A percentile compares a stretch with the other conserved stretches of the same genome.
Evolutionary conservation across 1,284 basidiomycete species (phyloP).

Genomic region (Earliella scabrosa): DNA sequence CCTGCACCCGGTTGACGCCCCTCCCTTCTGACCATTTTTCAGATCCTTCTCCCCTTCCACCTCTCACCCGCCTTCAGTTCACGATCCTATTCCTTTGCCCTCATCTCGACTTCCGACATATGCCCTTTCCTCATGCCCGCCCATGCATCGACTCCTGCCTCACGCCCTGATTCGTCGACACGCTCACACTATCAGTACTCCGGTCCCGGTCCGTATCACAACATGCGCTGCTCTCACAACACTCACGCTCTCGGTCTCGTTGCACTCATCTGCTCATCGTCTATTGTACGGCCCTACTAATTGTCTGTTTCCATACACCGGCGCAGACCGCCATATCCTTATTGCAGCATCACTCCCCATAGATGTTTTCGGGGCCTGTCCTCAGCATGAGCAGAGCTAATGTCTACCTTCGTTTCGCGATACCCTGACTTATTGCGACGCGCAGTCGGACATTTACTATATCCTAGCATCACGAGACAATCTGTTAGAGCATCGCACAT

Average conservation of each 20-base stretch:
- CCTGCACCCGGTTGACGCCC: neutral
- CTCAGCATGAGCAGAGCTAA: constrained; percentile 50
- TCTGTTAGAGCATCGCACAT: constrained; percentile 67
- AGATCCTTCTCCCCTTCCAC: constrained; percentile 1
- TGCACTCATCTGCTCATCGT: constrained; percentile 58
- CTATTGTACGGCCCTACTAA: constrained; percentile 55
- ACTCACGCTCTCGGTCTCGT: constrained; percentile 58
- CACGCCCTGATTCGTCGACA: constrained; percentile 26
- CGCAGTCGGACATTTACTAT: constrained; percentile 55
- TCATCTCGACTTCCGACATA: constrained; percentile 16
- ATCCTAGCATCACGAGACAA: constrained; percentile 66
- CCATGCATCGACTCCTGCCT: constrained; percentile 29
- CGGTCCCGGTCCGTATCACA: constrained; percentile 9
- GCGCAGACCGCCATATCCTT: constrained; percentile 36
- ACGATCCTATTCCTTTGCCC: neutral
- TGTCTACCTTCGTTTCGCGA: constrained; percentile 60
- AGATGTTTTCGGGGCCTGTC: constrained; percentile 47
- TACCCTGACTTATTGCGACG: constrained; percentile 59
- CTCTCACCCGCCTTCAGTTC: too few relatives aligned
- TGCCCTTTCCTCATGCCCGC: constrained; percentile 36
- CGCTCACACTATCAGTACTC: constrained; percentile 28
- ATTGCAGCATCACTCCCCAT: constrained; percentile 40
- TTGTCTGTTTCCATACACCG: constrained; percentile 46
- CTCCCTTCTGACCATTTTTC: neutral
- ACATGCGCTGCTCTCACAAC: constrained; percentile 62